Base-by-base conservation (phyloP, 2,329 filamentous ascomycete species). In the Diaporthe citriasiana region DNA sequence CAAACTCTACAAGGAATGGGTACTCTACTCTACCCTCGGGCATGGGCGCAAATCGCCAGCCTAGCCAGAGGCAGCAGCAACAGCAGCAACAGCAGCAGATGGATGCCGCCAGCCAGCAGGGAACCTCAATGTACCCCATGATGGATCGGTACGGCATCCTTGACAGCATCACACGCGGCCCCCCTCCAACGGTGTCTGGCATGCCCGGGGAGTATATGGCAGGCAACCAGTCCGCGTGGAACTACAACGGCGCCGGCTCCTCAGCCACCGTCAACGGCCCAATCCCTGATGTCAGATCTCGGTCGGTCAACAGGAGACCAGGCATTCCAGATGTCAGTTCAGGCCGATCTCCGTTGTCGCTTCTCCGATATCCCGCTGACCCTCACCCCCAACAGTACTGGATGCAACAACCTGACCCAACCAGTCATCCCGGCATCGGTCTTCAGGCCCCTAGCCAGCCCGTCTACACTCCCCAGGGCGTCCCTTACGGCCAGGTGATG, bases 221-320 rank as follows among this genome's bases (percentile, higher is more conserved):
- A 22, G 77, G 76, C 53, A 80, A 79, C 73, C 75, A 76, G 47
- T 77, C 79, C 65, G 74, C 79, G 2, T 81, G 80, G 80, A 73
- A 77, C 55, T 81, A 81, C 76, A 81, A 80, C 63, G 74, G 76
- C 15, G 78, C 51, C 66, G 66, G 79, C 68, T 63, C 60, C 60
- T 79, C 79, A 19, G 80, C 77, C 66, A 81, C 80, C 33, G 78
- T 81, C 56, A 87, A 89, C 79, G 91, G 91, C 71, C 92, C 90
- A 76, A 88, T 95, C 78, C 92, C 91, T 73, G 91, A 91, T 73
- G 84, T 89, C 81, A 85, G 92, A 79, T 81, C 91, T 82, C 86
- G 89, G 76, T 68, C 85, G 97, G 70, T 94, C 94, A 78, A 87
- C 93, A 77, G 95, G 97, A 88, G 74, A 73, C 63, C 27, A 56